Evolutionary conservation across 148 eudicot species (phyloP), one percentile per base, ranked within the genome.

Genomic region (Rhododendron kiyosumense): DNA sequence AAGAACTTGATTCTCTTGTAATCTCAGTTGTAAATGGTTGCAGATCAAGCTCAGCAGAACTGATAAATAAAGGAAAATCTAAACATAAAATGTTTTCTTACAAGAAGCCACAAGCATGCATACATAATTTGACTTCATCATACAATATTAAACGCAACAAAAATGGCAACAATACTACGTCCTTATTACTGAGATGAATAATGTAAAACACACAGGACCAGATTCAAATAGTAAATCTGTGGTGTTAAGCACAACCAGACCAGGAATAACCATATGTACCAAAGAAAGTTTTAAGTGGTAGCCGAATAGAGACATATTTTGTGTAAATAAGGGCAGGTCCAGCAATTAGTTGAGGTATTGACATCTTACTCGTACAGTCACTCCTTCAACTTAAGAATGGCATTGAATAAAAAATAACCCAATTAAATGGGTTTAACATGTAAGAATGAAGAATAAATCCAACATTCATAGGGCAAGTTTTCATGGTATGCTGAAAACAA

Each of bases 1-100:
- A 86, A 85, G 98, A 92, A 86, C 93, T 94, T 81, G 98, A 97
- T 86, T 90, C 91, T 71, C 92, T 89, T 17, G 90, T 90, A 54
- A 97, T 90, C 88, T 89, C 91, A 18, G 93, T 94, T 86, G 91
- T 84, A 71, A 91, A 91, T 80, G 90, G 94, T 78, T 90, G 90
- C 67, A 95, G 46, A 57, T 94, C 92, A 86, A 93, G 63, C 51
- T 90, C 94, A 75, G 84, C 89, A 81, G 90, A 88, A 85, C 99
- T 96, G 93, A 84, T 69, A 51, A 85, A 87, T 1, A 76, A 77
- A 84, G 24, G 82, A 73, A 41, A 82, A 46, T 74, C 71, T 59
- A 45, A 71, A 61, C 49, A n/a, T 52, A 69, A 54, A 59, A 79
- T 79, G 81, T 38, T 48, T 51, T 28, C 63, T 76, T 38, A 32